Evolutionary conservation across 768 basidiomycete genomes (phyloP).

Genomic region (Sarcodon sp.): DNA sequence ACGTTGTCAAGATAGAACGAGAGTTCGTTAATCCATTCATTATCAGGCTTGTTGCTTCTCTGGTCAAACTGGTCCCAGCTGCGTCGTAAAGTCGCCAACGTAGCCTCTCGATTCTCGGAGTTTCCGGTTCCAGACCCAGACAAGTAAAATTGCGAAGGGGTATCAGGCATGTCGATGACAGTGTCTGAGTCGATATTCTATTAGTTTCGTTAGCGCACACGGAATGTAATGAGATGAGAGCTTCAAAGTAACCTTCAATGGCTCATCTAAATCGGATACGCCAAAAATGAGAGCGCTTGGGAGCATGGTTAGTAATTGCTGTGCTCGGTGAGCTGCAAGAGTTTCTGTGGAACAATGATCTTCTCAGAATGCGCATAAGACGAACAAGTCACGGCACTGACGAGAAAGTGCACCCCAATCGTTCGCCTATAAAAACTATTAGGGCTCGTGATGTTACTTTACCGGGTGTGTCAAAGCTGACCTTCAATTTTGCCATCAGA

Average conservation of each 20-base stretch:
- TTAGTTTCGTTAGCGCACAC: neutral
- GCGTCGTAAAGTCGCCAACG: constrained; percentile 8
- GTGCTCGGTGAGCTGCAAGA: constrained; percentile 15
- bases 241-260: constrained; percentile 19
- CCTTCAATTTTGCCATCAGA: constrained; percentile 58
- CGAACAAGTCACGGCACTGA: constrained; percentile 15
- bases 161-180: constrained; percentile 25
- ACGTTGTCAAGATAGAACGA: constrained; percentile 23
- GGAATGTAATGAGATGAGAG: constrained; percentile 16
- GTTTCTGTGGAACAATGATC: constrained; percentile 9
- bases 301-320: constrained; percentile 27
- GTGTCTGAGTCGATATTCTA: constrained; percentile 43
- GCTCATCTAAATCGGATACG: constrained; percentile 19
- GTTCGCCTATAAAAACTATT: constrained; percentile 29
- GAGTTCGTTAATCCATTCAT: constrained; percentile 27
- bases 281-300: constrained; percentile 36
- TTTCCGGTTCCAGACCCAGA: constrained; percentile 3
- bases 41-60: constrained; percentile 24
- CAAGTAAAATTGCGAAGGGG: constrained; percentile 22
- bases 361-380: too few relatives aligned
- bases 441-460: too few relatives aligned
- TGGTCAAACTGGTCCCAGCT: constrained; percentile 17
- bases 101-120: constrained; percentile 10
- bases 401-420: constrained; percentile 57
- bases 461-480: constrained; percentile 6